Evolutionary conservation across 2,329 filamentous ascomycete species (phyloP).

Genomic region (Chrysoporthe puriensis): DNA sequence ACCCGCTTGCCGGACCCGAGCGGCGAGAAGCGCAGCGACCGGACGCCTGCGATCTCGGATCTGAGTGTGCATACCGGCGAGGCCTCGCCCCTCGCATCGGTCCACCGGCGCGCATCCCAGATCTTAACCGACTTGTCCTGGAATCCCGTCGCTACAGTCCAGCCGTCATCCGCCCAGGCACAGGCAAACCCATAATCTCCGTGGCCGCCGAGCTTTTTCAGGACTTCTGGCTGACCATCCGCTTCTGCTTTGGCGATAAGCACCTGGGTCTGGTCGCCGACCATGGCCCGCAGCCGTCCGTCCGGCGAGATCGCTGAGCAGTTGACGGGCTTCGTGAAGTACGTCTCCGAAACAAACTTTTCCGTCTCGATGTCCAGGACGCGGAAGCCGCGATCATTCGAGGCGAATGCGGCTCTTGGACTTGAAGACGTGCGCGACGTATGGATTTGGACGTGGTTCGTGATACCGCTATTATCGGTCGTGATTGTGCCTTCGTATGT

Average conservation of each 20-base stretch:
- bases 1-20: conserved; percentile 68
- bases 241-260: conserved; percentile 72
- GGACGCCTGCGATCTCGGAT: conserved; percentile 69
- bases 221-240: conserved; percentile 50
- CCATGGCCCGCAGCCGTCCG: conserved; percentile 70
- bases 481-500: conserved; percentile 53
- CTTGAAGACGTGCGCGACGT: conserved; percentile 53
- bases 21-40: conserved; percentile 73
- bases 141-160: conserved; percentile 75
- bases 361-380: conserved; percentile 63
- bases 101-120: conserved; percentile 77
- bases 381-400: conserved; percentile 64
- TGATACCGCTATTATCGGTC: conserved; percentile 57
- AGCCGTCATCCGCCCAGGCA: conserved; percentile 78
- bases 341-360: conserved; percentile 55
- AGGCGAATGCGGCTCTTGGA: conserved; percentile 63
- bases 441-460: conserved; percentile 67
- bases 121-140: conserved; percentile 75
- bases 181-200: conserved; percentile 75
- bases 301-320: conserved; percentile 75
- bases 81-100: conserved; percentile 51
- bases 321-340: conserved; percentile 68
- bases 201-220: conserved; percentile 65
- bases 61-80: conserved; percentile 58
- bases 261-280: conserved; percentile 69